Evolutionary conservation across 352 stramenopile genomes (phyloP), one percentile per base, ranked within the genome.

Genomic region (Globisporangium orthogonon): DNA sequence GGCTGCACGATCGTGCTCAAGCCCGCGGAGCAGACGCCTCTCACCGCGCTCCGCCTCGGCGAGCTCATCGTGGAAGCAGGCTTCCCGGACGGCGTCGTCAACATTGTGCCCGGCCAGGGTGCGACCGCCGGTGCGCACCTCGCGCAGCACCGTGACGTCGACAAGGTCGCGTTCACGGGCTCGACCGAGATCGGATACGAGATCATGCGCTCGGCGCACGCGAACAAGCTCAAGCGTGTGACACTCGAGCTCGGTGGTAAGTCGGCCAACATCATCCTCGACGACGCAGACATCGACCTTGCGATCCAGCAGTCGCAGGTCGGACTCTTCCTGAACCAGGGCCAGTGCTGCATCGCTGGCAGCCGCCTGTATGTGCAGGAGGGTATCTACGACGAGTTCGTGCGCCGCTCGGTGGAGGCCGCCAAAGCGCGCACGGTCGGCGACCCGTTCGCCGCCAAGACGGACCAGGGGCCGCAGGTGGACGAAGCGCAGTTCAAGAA

Each of bases 1-100:
- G 96, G 96, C 10, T 98, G 93, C 75, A 96, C 93, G 4, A 67
- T 87, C 13, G 86, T 98, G 7, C 59, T 98, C 4, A 99, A 99
- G 69, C 96, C 96, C 17, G 81, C 87, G 9, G 95, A 97, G 56
- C 69, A 97, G 44, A 98, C 96, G 7, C 91, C 96, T 3, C 62
- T 98, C 39, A 96, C 84, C 0, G 91, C 95, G 7, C 74, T 98
- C 9, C 87, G 83, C 5, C 62, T 98, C 0, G 73, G 74, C 15
- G 71, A 85, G 54, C 65, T 98, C 7, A 89, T 89, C 45, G 71
- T 86, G 1, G 66, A 88, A 61, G 88, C 82, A 14, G 76, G 87
- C 0, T 74, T 95, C 45, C 89, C 88, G 1, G 51, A 65, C 9
- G 88, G 86, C 60, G 87, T 95, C 11, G 40, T 96, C 23, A 96